Conservation (phyloP, 2,329 filamentous ascomycete species). For the Monilinia vaccinii-corymbosi region DNA sequence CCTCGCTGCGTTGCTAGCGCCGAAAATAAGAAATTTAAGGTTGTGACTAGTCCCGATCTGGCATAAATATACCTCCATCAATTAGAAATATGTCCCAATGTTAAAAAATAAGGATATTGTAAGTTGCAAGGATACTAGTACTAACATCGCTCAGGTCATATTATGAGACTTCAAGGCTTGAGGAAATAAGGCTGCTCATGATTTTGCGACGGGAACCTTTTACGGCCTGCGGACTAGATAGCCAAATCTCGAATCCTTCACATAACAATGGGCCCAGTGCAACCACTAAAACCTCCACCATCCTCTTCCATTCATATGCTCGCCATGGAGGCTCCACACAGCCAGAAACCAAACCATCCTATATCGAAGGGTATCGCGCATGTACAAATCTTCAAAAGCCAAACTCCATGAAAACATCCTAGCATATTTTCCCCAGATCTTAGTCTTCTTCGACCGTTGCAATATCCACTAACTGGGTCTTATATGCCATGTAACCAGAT, state of each 20-base stretch:
- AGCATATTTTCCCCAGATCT: not conserved
- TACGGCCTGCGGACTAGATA: not conserved
- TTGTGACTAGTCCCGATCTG: too few relatives aligned
- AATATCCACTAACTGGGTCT: slow-evolving; percentile 13
- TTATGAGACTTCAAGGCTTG: not conserved
- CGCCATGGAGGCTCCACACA: not conserved
- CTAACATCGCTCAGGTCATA: not conserved
- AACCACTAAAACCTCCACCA: not conserved
- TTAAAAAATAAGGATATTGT: too few relatives aligned
- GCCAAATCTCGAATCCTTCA: not conserved
- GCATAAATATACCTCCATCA: too few relatives aligned
- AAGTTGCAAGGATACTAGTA: too few relatives aligned
- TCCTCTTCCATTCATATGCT: not conserved
- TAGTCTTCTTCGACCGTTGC: not conserved
- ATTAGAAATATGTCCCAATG: too few relatives aligned
- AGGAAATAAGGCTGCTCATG: not conserved
- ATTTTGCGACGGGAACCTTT: not conserved
- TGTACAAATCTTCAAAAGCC: not conserved
- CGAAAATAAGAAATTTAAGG: too few relatives aligned
- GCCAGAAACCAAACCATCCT: not conserved
- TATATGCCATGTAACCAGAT: slow-evolving; percentile 17
- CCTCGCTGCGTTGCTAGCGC: too few relatives aligned
- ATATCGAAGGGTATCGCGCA: slow-evolving; percentile 6
- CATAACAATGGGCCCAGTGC: not conserved
- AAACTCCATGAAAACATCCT: not conserved